These are phyloP conservation scores for Teunomyces panamensis DNA, from an alignment of 805 yeast species.

Conservation along the genomic window DNA sequence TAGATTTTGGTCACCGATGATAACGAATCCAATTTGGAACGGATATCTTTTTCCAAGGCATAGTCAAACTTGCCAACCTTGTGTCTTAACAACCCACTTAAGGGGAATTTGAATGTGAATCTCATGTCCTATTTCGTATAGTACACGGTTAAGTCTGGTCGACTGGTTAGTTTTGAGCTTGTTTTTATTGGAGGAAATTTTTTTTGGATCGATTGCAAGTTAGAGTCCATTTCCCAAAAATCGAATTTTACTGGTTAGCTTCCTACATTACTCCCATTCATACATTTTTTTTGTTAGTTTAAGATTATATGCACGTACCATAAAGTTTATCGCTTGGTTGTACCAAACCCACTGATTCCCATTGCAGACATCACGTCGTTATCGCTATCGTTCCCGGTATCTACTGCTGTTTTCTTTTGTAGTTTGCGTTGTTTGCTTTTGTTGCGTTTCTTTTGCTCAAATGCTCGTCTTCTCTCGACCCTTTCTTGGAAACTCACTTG, in stretches of 20 bases:
- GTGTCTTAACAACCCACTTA: conserved; percentile 36
- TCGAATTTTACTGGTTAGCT: neutral
- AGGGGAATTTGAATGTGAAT: conserved; percentile 41
- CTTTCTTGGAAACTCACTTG: conserved; percentile 37
- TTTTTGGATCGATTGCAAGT: conserved; percentile 6
- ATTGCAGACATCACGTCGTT: conserved; percentile 38
- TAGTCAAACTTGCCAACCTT: conserved; percentile 42
- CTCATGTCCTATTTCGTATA: conserved; percentile 24
- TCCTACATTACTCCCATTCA: neutral
- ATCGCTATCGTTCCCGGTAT: conserved; percentile 12
- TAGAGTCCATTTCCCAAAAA: neutral
- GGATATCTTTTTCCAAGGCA: conserved; percentile 58
- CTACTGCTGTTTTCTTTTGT: conserved; percentile 13
- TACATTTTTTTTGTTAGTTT: no score
- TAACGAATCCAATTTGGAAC: conserved; percentile 57
- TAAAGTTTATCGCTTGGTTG: conserved; percentile 32
- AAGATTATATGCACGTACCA: neutral
- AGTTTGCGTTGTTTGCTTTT: conserved; percentile 25
- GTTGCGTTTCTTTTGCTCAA: conserved; percentile 32
- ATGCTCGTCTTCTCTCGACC: conserved; percentile 34
- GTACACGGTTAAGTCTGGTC: conserved; percentile 4
- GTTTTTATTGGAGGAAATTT: conserved; percentile 21
- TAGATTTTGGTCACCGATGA: conserved; percentile 66
- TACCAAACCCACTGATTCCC: conserved; percentile 61
- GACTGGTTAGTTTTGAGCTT: conserved; percentile 15